These are phyloP conservation scores for Mollisia scopiformis DNA, from an alignment of 2,329 filamentous ascomycete genomes.

Conservation along the genomic window DNA sequence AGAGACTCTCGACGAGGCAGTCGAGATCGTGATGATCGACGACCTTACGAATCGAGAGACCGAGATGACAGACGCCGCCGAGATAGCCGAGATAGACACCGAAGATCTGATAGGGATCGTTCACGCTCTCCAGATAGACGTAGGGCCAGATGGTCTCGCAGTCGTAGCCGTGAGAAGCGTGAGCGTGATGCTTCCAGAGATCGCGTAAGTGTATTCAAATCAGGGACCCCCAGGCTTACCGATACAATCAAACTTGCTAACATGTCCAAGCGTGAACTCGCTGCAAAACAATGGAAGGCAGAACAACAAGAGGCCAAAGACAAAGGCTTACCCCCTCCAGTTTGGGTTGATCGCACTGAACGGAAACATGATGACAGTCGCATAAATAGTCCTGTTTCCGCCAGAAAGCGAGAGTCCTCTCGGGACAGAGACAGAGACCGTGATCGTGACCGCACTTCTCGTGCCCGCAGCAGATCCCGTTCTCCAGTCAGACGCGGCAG, in stretches of 20 bases:
- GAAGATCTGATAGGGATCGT: slow-evolving; percentile 21
- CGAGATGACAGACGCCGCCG: slow-evolving; percentile 34
- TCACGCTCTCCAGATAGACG: slow-evolving; percentile 30
- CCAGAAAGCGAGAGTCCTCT: slow-evolving; percentile 35
- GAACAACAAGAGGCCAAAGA: slow-evolving; percentile 62
- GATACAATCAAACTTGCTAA: slow-evolving; percentile 58
- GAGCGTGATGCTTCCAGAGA: slow-evolving; percentile 26
- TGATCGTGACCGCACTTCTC: slow-evolving; percentile 35
- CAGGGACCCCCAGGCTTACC: slow-evolving; percentile 9
- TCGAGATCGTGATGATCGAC: slow-evolving; percentile 25
- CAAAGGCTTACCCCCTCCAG: slow-evolving; percentile 58
- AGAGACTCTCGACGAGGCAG: slow-evolving; percentile 30
- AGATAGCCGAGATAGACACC: slow-evolving; percentile 34
- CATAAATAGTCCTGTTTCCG: slow-evolving; percentile 28
- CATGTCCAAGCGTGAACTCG: slow-evolving; percentile 63
- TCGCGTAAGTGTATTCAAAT: slow-evolving; percentile 17
- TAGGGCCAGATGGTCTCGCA: slow-evolving; percentile 28
- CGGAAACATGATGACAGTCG: slow-evolving; percentile 23
- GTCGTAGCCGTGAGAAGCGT: slow-evolving; percentile 24
- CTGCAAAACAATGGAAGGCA: slow-evolving; percentile 66
- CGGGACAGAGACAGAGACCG: slow-evolving; percentile 33
- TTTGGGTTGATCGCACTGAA: slow-evolving; percentile 30
- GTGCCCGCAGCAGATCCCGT: slow-evolving; percentile 36
- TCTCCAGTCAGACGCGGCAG: slow-evolving; percentile 29
- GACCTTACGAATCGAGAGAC: slow-evolving; percentile 29